Evolutionary conservation across 1,284 basidiomycete species (phyloP), one percentile per base, ranked within the genome.

Genomic region (Moesziomyces globuligerus): DNA sequence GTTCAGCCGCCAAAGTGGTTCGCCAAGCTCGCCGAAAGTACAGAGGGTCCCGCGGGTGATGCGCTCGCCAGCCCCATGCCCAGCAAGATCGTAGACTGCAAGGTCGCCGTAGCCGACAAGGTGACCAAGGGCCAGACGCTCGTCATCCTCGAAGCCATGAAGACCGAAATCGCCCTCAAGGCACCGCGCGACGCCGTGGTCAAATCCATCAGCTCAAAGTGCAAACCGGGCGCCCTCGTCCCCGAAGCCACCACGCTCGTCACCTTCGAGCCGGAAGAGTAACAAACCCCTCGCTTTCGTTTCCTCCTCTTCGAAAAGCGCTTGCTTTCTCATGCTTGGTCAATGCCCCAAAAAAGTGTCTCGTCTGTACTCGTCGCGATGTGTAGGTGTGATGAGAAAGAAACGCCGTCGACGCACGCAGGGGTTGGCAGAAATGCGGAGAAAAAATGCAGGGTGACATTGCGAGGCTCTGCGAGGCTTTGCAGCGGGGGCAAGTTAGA

Each of bases 111-210:
- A 3, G 93, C 92, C 0, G 89, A 94, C 56, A 84, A 83, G 36
- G 90, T 95, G n/a, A 87, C 89, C 81, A 88, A 87, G 81, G 92
- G 91, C 0, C 90, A 94, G 79, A 88, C 88, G 8, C 86, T 92
- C 11, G 89, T 93, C 26, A 89, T 95, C 20, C 83, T 95, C 73
- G 93, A 95, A 85, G 94, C 92, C 77, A 96, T 95, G 93, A 96
- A 96, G 85, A 94, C 91, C 47, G 91, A 79, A 32, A 74, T 75
- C 32, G 44, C 91, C 40, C 82, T 96, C 74, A 86, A 92, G 58
- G 88, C 91, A 11, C 86, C 87, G 54, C 85, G 85, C 6, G 85
- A 86, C 40, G 93, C 91, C 10, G 85, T 88, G 7, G 88, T 94
- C 3, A 88, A 86, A 70, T 85, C 86, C 37, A 87, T 94, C 8